Evolutionary conservation across 2,329 filamentous ascomycete genomes (phyloP).

Genomic region (Talaromyces atroroseus): DNA sequence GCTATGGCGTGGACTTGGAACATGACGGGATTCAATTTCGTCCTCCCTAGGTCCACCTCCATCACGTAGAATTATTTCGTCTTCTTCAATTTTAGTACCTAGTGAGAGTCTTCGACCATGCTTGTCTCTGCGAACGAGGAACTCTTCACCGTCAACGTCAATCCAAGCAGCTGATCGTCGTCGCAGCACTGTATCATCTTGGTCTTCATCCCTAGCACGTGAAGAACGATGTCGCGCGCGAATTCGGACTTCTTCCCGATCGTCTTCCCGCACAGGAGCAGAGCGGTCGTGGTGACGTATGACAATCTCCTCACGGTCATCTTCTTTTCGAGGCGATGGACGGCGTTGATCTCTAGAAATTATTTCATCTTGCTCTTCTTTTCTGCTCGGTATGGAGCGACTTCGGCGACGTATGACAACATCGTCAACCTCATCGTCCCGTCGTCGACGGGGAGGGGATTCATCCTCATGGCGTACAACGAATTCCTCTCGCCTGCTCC

Average conservation of each 20-base stretch:
- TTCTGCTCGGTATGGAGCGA: conserved; percentile 7
- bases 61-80: conserved; percentile 6
- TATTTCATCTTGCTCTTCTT: conserved; percentile 8
- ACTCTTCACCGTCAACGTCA: conserved; percentile 5
- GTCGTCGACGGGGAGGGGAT: background rate
- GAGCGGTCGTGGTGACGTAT: conserved; percentile 8
- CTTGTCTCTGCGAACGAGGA: conserved; percentile 3
- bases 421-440: conserved; percentile 9
- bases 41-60: conserved; percentile 1
- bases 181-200: background rate
- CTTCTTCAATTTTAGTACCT: background rate
- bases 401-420: conserved; percentile 9
- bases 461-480: conserved; percentile 6
- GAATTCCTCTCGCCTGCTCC: conserved; percentile 10
- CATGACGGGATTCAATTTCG: conserved; percentile 7
- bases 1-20: conserved; percentile 4
- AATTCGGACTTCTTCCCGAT: conserved; percentile 3
- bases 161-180: background rate
- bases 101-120: conserved; percentile 1
- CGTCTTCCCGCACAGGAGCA: conserved; percentile 2
- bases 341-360: background rate
- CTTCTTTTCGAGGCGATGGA: background rate
- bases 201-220: background rate
- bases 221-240: conserved; percentile 7
- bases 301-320: conserved; percentile 6